A percentile compares a stretch with the other conserved stretches of the same genome.
Conservation (phyloP, 345 rosid species). For the Laguncularia racemosa region DNA sequence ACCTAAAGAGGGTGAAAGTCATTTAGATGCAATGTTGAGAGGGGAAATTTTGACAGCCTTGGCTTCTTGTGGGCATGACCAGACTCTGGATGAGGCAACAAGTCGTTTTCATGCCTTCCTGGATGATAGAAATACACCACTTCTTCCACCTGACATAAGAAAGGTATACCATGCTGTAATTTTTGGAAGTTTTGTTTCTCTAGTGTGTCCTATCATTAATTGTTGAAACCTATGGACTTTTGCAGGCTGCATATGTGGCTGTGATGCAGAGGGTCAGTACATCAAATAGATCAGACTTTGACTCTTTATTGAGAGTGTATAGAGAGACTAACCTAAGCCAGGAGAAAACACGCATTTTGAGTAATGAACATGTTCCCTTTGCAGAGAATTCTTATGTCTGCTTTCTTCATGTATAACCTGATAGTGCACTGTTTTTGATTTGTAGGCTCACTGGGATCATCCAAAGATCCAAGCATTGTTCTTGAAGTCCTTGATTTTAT, state of each 20-base stretch:
- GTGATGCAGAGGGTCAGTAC: slow-evolving; percentile 68
- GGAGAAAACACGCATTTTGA: slow-evolving; percentile 87
- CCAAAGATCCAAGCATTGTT: slow-evolving; percentile 53
- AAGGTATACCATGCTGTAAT: slow-evolving; percentile 27
- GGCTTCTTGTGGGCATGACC: slow-evolving; percentile 60
- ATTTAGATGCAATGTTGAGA: slow-evolving; percentile 87
- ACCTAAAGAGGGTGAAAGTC: slow-evolving; percentile 79
- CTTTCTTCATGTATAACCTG: not conserved
- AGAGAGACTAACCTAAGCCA: slow-evolving; percentile 95
- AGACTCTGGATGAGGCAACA: slow-evolving; percentile 56
- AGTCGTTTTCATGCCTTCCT: slow-evolving; percentile 68
- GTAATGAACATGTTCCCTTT: slow-evolving; percentile 25
- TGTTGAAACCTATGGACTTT: slow-evolving; percentile 3
- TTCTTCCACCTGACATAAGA: slow-evolving; percentile 85
- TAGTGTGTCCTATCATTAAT: not conserved
- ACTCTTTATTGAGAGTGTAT: slow-evolving; percentile 72
- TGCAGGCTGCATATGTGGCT: slow-evolving; percentile 86
- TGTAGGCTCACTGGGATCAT: slow-evolving; percentile 69
- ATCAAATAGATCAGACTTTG: slow-evolving; percentile 58
- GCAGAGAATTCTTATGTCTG: slow-evolving; percentile 5
- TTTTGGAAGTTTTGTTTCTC: not conserved
- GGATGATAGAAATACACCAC: slow-evolving; percentile 69
- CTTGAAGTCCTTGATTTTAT: slow-evolving; percentile 70
- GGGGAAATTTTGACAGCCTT: slow-evolving; percentile 86
- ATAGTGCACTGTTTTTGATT: not conserved